Evolutionary conservation across 78 protist species (phyloP).

Genomic region (Neovahlkampfia damariscottae): DNA sequence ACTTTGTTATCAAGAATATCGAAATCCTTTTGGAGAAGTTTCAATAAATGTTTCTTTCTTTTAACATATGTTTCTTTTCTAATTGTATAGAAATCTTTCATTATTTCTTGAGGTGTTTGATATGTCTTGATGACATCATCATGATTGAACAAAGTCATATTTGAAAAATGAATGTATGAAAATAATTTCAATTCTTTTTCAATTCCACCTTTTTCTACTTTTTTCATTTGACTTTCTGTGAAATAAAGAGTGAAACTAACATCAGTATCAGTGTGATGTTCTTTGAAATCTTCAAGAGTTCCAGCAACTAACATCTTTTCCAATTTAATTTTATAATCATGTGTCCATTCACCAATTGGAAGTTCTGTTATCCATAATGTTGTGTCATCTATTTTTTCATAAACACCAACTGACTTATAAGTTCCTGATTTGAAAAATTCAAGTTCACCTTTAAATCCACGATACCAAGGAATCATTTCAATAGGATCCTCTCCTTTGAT

Average conservation of each 20-base stretch:
- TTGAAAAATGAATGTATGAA: conserved; percentile 28
- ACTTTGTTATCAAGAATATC: conserved; percentile 55
- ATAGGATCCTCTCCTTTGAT: conserved; percentile 35
- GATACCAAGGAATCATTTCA: conserved; percentile 82
- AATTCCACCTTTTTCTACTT: neutral
- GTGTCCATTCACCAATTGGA: conserved; percentile 29
- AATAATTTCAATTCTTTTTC: neutral
- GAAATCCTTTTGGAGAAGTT: neutral
- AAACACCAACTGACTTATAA: neutral
- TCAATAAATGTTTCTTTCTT: conserved; percentile 42
- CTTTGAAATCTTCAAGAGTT: conserved; percentile 45
- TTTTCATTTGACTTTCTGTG: neutral
- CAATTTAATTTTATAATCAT: conserved; percentile 59
- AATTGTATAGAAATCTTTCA: conserved; percentile 58
- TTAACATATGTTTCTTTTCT: conserved; percentile 58
- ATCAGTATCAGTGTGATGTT: conserved; percentile 76
- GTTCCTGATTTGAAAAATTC: neutral
- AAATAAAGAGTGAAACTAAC: conserved; percentile 32
- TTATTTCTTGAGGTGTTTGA: conserved; percentile 42
- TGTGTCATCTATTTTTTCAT: neutral
- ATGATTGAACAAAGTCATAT: conserved; percentile 75
- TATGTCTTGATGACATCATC: conserved; percentile 62
- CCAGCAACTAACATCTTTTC: conserved; percentile 19
- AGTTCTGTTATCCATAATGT: conserved; percentile 22
- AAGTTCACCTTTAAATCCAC: conserved; percentile 70